Percentiles rank a stretch among this genome's conserved stretches.
These are phyloP conservation scores for Liriodendron chinense DNA, from an alignment of 164 flowering plant genomes.

Conservation along the genomic window DNA sequence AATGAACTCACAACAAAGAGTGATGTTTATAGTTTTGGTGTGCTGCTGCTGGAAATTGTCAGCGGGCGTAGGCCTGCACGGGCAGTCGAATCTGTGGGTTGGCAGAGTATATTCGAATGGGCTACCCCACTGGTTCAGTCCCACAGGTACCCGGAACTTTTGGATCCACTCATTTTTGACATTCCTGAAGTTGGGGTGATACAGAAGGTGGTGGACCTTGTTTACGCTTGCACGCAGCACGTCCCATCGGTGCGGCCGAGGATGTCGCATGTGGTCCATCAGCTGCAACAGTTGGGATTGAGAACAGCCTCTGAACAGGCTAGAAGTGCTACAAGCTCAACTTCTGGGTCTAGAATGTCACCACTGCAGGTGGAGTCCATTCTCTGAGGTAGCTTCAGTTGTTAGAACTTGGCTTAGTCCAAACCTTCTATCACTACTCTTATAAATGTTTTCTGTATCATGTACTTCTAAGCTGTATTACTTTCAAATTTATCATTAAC, in stretches of 20 bases:
- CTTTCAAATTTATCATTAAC: too few species aligned
- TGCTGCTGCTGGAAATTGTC: slow-evolving; percentile 77
- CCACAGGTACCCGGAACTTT: slow-evolving; percentile 65
- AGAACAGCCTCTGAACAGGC: slow-evolving; percentile 22
- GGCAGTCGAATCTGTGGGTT: slow-evolving; percentile 77
- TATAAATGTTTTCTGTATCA: too few species aligned
- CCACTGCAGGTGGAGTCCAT: slow-evolving; percentile 17
- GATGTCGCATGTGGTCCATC: slow-evolving; percentile 97
- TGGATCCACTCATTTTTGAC: slow-evolving; percentile 72
- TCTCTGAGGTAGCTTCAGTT: slow-evolving; percentile 5
- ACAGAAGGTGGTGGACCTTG: slow-evolving; percentile 93
- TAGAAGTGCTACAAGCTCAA: slow-evolving; percentile 18
- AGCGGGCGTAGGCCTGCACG: slow-evolving; percentile 91
- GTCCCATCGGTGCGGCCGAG: slow-evolving; percentile 93
- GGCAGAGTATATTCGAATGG: slow-evolving; percentile 94
- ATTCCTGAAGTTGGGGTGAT: slow-evolving; percentile 69
- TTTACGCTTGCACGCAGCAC: slow-evolving; percentile 87
- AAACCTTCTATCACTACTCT: neutral
- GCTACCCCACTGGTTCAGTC: slow-evolving; percentile 91
- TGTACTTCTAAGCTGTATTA: too few species aligned
- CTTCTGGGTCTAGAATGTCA: slow-evolving; percentile 12
- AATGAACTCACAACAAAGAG: slow-evolving; percentile 97
- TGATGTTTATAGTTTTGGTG: slow-evolving; percentile 95
- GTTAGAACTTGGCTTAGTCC: neutral
- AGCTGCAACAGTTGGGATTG: slow-evolving; percentile 67